Evolutionary conservation across 495 filamentous ascomycete species (phyloP), one percentile per base, ranked within the genome.

Genomic region (Aspergillus leporis): DNA sequence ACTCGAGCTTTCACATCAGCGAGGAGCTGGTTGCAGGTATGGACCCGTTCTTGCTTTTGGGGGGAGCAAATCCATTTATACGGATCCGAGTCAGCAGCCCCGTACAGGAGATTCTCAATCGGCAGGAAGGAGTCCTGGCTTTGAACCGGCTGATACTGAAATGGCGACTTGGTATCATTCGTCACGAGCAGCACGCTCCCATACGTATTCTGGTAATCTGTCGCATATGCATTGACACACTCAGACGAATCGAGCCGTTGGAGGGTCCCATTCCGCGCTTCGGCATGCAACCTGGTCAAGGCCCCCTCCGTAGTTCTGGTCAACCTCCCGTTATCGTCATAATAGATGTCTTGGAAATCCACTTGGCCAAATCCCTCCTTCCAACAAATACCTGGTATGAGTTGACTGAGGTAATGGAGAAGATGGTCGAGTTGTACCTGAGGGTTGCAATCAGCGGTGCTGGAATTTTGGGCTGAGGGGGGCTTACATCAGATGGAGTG

Each of bases 371-470:
- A 19, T 34, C n/a, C 74, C 31, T 38, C 66, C 58, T 10, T 14
- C 9, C 34, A 14, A 36, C 34, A 36, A 36, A 36, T 36, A 12
- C 34, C 9, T 14, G 34, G 54, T 78, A 81, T 31, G 76, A 66
- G 28, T 77, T 73, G 10, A 72, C 66, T 36, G 45, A 22, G 28
- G 63, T 18, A 1, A 66, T 61, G 13, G 61, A 57, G 38, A 68
- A 70, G 31, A 71, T 36, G 5, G 62, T 61, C 12, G 62, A 71
- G 61, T 72, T 71, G 58, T 59, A 66, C 22, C 50, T 59, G 41
- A 14, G 4, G 6, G 2, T n/a, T 21, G 2, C 2, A 2, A 45
- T 45, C n/a, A 45, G 41, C 41, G 19, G 7, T n/a, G n/a, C n/a
- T n/a, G n/a, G n/a, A n/a, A n/a, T n/a, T 3, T 45, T 18, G 2